Evolutionary conservation across 2,329 filamentous ascomycete genomes (phyloP).

Genomic region (Exophiala aquamarina): DNA sequence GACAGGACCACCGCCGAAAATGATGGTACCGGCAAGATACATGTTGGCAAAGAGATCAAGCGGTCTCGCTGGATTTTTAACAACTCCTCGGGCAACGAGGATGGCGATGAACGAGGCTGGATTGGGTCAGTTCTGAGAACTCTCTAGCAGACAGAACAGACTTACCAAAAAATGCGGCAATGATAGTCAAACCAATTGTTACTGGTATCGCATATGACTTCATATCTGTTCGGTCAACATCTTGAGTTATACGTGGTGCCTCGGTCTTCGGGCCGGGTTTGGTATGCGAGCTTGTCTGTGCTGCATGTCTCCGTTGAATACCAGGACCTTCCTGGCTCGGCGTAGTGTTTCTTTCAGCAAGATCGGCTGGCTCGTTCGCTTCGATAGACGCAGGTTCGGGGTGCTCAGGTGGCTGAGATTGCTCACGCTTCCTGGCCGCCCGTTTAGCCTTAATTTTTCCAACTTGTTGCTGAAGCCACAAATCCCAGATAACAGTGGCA

Average conservation of each 20-base stretch:
- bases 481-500: constrained; percentile 57
- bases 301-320: neutral
- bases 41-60: constrained; percentile 70
- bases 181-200: constrained; percentile 39
- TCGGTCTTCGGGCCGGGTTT: neutral
- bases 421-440: neutral
- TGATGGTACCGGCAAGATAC: constrained; percentile 71
- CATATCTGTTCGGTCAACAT: constrained; percentile 18
- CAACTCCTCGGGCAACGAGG: constrained; percentile 49
- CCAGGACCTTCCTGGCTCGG: neutral
- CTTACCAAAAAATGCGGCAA: constrained; percentile 51
- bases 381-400: neutral
- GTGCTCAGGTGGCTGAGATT: neutral
- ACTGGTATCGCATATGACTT: constrained; percentile 35
- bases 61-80: constrained; percentile 44
- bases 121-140: constrained; percentile 5
- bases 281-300: neutral
- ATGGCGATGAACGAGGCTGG: constrained; percentile 56
- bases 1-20: constrained; percentile 65
- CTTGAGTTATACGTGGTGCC: neutral
- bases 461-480: constrained; percentile 49
- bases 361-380: neutral
- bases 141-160: constrained; percentile 3
- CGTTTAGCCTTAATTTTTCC: constrained; percentile 4
- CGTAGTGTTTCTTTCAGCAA: neutral